phyloP scores from a whole-genome alignment of 1,284 basidiomycete species.

The Heliocybe sulcata region DNA sequence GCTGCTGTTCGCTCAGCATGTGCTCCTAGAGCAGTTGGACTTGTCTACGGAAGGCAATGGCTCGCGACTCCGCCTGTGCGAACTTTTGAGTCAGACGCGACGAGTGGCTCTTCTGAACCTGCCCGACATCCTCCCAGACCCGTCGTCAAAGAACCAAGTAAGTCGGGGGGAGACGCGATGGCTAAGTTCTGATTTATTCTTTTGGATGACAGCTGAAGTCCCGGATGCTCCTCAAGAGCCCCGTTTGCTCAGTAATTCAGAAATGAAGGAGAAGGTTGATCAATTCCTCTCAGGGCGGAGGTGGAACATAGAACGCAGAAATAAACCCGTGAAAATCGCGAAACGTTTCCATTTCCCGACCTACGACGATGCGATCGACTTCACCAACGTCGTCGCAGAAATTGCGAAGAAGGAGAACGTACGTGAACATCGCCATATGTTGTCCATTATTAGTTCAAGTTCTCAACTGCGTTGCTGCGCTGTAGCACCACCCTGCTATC shows the following conservation, averaged over 20 bases:
- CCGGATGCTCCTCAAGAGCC: no score
- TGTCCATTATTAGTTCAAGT: background rate
- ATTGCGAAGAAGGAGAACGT: background rate
- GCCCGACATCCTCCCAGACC: no score
- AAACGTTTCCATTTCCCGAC: background rate
- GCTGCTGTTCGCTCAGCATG: background rate
- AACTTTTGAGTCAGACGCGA: no score
- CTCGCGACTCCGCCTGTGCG: background rate
- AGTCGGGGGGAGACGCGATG: no score
- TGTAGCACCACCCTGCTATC: background rate
- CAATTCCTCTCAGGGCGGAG: no score
- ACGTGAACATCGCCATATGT: background rate
- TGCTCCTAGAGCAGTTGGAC: background rate
- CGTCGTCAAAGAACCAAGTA: no score
- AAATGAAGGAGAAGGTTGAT: no score
- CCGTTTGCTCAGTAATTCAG: no score
- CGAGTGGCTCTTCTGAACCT: no score
- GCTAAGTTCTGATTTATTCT: no score
- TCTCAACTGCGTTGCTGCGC: background rate
- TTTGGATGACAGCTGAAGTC: no score
- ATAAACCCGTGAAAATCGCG: background rate
- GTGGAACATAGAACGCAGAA: background rate
- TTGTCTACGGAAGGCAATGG: background rate
- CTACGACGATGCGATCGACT: background rate
- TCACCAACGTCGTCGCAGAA: background rate